Conservation (phyloP, 202 grass and related monocot genomes). For the Hordeum pubiflorum region DNA sequence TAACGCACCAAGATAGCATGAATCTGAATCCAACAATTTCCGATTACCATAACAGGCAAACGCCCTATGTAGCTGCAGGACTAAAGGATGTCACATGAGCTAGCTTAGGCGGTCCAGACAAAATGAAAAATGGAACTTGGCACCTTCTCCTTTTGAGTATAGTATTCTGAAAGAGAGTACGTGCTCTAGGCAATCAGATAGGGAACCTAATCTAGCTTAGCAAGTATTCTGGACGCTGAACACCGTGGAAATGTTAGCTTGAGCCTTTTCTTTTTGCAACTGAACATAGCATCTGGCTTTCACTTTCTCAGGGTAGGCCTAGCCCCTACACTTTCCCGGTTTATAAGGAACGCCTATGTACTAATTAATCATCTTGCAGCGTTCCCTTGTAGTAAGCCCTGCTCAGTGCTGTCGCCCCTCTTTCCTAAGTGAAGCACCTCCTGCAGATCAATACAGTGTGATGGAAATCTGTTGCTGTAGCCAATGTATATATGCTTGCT, state of each 20-base stretch:
- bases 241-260: constrained; percentile 15
- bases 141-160: too few species aligned
- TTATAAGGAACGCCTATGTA: constrained; percentile 22
- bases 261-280: neutral
- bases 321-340: constrained; percentile 18
- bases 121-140: neutral
- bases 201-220: constrained; percentile 12
- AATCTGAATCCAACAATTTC: neutral
- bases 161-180: too few species aligned
- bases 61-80: neutral
- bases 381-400: too few species aligned
- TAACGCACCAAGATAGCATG: neutral
- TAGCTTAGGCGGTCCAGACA: neutral
- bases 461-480: too few species aligned
- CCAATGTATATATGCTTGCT: too few species aligned
- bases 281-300: constrained; percentile 33
- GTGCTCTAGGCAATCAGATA: constrained; percentile 42
- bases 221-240: neutral
- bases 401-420: too few species aligned
- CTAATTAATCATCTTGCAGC: too few species aligned
- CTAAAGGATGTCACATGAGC: neutral
- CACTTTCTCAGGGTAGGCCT: constrained; percentile 17
- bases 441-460: too few species aligned
- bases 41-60: neutral
- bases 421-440: too few species aligned